Percentiles rank a stretch among this genome's conserved stretches.
Evolutionary conservation across 2,329 filamentous ascomycete species (phyloP).

Genomic region (Cercospora zeina): DNA sequence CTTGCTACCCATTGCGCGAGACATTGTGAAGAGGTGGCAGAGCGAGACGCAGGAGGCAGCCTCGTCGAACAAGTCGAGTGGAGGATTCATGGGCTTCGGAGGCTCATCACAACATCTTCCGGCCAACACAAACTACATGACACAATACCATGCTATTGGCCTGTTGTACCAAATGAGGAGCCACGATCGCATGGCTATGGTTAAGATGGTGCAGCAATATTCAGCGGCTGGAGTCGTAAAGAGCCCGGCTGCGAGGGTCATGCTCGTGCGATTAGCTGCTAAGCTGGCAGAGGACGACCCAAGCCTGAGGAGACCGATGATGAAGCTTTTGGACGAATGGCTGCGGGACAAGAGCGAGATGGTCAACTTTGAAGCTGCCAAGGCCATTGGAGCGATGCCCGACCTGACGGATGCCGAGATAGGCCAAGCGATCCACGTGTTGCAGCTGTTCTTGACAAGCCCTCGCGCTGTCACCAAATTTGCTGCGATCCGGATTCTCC

Average conservation of each 20-base stretch:
- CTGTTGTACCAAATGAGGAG: constrained; percentile 96
- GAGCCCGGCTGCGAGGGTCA: constrained; percentile 86
- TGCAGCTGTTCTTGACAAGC: constrained; percentile 95
- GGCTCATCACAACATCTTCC: constrained; percentile 72
- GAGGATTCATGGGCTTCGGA: constrained; percentile 91
- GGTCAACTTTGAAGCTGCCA: constrained; percentile 99
- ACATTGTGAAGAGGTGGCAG: constrained; percentile 96
- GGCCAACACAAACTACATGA: constrained; percentile 90
- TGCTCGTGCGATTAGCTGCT: constrained; percentile 88
- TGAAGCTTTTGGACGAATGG: constrained; percentile 94
- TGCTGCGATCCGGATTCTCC: constrained; percentile 90
- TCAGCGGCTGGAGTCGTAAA: constrained; percentile 87
- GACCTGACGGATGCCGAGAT: constrained; percentile 92
- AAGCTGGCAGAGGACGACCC: constrained; percentile 93
- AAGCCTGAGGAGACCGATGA: constrained; percentile 90
- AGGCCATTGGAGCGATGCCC: constrained; percentile 92
- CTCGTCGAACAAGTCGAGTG: constrained; percentile 82
- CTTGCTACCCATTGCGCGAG: constrained; percentile 89
- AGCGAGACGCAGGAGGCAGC: constrained; percentile 97
- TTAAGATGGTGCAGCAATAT: constrained; percentile 99
- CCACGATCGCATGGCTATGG: constrained; percentile 95
- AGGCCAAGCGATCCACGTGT: constrained; percentile 85
- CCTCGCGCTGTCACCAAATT: constrained; percentile 97
- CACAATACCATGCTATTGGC: constrained; percentile 97
- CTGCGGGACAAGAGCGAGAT: constrained; percentile 98